Base-by-base conservation (phyloP, 1,139 yeast genomes). In the Lodderomyces jiufengensis region DNA sequence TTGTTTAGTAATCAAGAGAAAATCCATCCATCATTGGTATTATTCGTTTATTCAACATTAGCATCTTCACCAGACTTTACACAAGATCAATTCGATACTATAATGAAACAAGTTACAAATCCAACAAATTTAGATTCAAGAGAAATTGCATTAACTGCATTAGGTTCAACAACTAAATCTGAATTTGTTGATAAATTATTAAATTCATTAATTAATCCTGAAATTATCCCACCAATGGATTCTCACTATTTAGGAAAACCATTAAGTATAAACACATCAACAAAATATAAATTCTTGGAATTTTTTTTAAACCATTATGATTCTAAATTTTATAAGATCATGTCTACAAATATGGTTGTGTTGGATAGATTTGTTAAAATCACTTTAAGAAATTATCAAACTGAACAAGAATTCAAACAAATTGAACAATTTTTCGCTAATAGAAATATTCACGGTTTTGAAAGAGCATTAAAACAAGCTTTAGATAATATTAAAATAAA, bases 71-170 rank as follows among this genome's bases (percentile, higher is more conserved):
- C 70, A 21, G 49, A 55, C n/a, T 50, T 62, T 15, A 54, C 67
- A 9, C 63, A 61, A 16, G 66, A 55, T 6, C 73, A 73, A 25
- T 78, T 74, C 46, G 69, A 73, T 2, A 49, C 59, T 2, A 67
- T 83, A 18, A 54, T 73, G 40, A 52, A 62, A 12, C 79, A 81
- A 50, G 74, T 78, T 27, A 55, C 61, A 7, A 50, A 61, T n/a
- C 85, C 92, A 6, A 57, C 73, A 2, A 64, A 85, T 3, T 70
- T 82, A 40, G 90, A 82, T 54, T 74, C 84, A 5, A 66, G 81
- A 41, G 95, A 84, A 55, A 65, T 76, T 35, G 83, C 85, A 0
- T 62, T 84, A 25, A 54, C 57, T 13, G 77, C 90, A 0, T 59
- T 84, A 36, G 92, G 92, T 4, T 57, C 69, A 7, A 70, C 76